phyloP scores from a whole-genome alignment of 331 rosid species.

The Malus hybrid region DNA sequence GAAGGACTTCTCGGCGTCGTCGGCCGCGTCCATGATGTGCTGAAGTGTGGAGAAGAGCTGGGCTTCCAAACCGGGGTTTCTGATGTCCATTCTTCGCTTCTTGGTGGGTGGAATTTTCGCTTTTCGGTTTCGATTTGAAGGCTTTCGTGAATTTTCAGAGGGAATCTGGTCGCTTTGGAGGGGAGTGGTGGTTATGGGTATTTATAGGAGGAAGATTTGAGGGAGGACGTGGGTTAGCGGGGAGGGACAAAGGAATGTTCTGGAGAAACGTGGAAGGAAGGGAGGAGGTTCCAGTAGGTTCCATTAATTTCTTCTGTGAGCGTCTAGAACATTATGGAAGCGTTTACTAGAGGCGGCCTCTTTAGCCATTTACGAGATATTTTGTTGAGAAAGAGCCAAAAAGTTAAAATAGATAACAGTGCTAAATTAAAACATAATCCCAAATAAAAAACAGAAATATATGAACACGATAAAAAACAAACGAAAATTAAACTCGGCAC shows the following conservation, averaged over 20 bases:
- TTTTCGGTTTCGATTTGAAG: too few relatives aligned
- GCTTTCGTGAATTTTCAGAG: not conserved
- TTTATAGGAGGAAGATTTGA: not conserved
- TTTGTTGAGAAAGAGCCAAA: too few relatives aligned
- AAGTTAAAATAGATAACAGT: too few relatives aligned
- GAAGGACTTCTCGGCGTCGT: slow-evolving; percentile 18
- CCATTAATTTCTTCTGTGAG: not conserved
- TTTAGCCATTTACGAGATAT: not conserved
- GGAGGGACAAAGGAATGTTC: not conserved
- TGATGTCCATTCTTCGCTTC: slow-evolving; percentile 19
- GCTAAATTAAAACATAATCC: not conserved
- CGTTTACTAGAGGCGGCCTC: not conserved
- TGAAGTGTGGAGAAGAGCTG: slow-evolving; percentile 1
- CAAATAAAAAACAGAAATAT: too few relatives aligned
- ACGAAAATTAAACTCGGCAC: too few relatives aligned
- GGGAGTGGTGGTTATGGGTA: not conserved
- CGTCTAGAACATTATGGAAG: not conserved
- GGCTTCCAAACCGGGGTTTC: slow-evolving; percentile 13
- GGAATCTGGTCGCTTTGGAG: not conserved
- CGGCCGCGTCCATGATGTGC: slow-evolving; percentile 17
- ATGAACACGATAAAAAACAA: too few relatives aligned
- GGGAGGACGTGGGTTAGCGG: not conserved
- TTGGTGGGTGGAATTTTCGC: not conserved
- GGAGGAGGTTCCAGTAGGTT: not conserved
- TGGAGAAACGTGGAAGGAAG: not conserved